These are phyloP conservation scores for Lasiodiplodia theobromae DNA, from an alignment of 2,329 filamentous ascomycete genomes.

Conservation along the genomic window DNA sequence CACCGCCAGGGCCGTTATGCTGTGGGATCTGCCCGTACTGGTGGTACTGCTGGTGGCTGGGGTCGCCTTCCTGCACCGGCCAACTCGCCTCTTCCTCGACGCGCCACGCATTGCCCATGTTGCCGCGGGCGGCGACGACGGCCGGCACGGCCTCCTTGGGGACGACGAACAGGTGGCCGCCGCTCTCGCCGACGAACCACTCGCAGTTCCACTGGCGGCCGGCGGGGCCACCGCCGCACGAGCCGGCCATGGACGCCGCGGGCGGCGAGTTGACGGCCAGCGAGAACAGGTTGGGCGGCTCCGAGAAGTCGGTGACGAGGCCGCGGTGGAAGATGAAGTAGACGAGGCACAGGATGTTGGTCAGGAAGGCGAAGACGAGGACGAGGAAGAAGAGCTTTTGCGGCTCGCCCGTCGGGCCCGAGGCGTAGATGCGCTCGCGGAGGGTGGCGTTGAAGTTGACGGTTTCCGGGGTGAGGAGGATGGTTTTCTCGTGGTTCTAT, in stretches of 20 bases:
- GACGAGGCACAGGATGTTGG: constrained; percentile 69
- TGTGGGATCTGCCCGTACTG: constrained; percentile 3
- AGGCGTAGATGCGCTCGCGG: constrained; percentile 72
- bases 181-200: constrained; percentile 28
- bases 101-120: constrained; percentile 26
- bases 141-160: constrained; percentile 18
- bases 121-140: background rate
- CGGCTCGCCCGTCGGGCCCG: constrained; percentile 66
- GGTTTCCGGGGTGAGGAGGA: constrained; percentile 49
- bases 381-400: constrained; percentile 73
- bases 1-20: background rate
- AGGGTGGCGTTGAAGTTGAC: constrained; percentile 71
- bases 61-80: background rate
- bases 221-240: constrained; percentile 19
- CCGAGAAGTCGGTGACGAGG: constrained; percentile 79
- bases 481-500: constrained; percentile 6
- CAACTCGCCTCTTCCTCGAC: constrained; percentile 22
- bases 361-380: constrained; percentile 68
- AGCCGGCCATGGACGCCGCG: constrained; percentile 15
- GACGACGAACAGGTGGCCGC: constrained; percentile 25
- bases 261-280: constrained; percentile 72
- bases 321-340: constrained; percentile 68
- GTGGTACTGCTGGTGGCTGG: background rate
- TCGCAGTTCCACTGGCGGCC: constrained; percentile 20
- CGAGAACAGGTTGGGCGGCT: constrained; percentile 77